Conservation (phyloP, 2,329 filamentous ascomycete genomes). For the Exophiala bonariae region DNA sequence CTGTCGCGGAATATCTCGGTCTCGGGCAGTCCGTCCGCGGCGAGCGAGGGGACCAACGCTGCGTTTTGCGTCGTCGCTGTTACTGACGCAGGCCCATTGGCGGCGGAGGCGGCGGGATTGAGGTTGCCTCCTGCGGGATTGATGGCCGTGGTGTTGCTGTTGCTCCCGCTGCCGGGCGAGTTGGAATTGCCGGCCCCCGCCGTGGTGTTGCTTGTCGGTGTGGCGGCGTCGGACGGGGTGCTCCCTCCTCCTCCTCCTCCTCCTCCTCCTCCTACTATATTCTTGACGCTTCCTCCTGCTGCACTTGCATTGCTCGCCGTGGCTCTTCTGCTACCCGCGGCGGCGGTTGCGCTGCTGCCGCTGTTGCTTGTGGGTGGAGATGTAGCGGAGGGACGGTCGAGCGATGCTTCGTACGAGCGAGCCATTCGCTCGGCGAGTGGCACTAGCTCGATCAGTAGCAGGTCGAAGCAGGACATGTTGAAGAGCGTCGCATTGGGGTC, state of each 20-base stretch:
- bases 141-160: too few species aligned
- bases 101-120: too few species aligned
- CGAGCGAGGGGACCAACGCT: slow-evolving; percentile 6
- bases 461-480: slow-evolving; percentile 82
- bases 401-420: slow-evolving; percentile 39
- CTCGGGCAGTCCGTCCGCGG: slow-evolving; percentile 31
- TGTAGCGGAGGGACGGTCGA: slow-evolving; percentile 20
- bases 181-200: too few species aligned
- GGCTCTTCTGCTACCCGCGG: not conserved
- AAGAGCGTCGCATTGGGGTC: slow-evolving; percentile 77
- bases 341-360: slow-evolving; percentile 6
- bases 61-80: not conserved
- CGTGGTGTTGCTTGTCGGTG: slow-evolving; percentile 1
- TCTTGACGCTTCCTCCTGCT: too few species aligned
- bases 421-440: slow-evolving; percentile 88
- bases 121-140: too few species aligned
- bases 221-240: too few species aligned
- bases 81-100: too few species aligned
- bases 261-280: too few species aligned
- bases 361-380: slow-evolving; percentile 7
- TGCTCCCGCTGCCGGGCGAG: too few species aligned
- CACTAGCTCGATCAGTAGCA: slow-evolving; percentile 94
- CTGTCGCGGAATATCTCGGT: slow-evolving; percentile 80
- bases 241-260: too few species aligned
- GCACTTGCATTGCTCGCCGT: slow-evolving; percentile 4